A percentile compares a stretch with the other conserved stretches of the same genome.
Conservation (phyloP, 305 asterid species). For the Ajuga reptans region DNA sequence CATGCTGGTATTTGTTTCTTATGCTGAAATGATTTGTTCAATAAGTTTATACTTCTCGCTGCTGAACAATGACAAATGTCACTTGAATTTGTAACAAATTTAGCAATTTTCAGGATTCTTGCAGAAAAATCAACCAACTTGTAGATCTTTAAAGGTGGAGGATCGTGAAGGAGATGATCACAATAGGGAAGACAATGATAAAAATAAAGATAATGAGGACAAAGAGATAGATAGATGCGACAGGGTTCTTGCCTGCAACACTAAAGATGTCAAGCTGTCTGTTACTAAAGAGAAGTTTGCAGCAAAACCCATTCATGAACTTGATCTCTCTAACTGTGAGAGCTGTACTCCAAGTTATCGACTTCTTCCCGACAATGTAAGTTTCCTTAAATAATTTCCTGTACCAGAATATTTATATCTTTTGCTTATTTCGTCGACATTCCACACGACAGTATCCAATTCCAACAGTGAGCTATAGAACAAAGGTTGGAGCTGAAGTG, state of each 20-base stretch:
- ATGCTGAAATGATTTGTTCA: conserved; percentile 8
- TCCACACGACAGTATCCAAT: conserved; percentile 59
- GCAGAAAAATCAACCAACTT: conserved; percentile 42
- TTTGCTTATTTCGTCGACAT: conserved; percentile 27
- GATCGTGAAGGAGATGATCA: conserved; percentile 46
- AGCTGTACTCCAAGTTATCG: conserved; percentile 92
- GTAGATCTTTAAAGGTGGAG: conserved; percentile 36
- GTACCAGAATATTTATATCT: conserved; percentile 1
- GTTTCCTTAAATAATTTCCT: conserved; percentile 22
- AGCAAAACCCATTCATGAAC: conserved; percentile 88
- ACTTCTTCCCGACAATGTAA: conserved; percentile 75
- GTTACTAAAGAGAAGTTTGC: conserved; percentile 53
- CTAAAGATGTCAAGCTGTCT: conserved; percentile 50
- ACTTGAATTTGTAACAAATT: conserved; percentile 19
- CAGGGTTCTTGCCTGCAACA: conserved; percentile 34
- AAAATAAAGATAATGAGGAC: conserved; percentile 36
- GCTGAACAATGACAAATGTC: conserved; percentile 1
- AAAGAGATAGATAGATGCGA: conserved; percentile 58
- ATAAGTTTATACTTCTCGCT: conserved; percentile 3
- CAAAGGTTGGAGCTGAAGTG: conserved; percentile 62
- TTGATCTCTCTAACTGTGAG: conserved; percentile 84
- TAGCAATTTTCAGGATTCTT: conserved; percentile 42
- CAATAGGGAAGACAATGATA: conserved; percentile 48
- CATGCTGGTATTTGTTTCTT: conserved; percentile 23
- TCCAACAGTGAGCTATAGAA: conserved; percentile 64